Base-by-base conservation (phyloP, 2,329 filamentous ascomycete genomes). In the Fusarium clavum region DNA sequence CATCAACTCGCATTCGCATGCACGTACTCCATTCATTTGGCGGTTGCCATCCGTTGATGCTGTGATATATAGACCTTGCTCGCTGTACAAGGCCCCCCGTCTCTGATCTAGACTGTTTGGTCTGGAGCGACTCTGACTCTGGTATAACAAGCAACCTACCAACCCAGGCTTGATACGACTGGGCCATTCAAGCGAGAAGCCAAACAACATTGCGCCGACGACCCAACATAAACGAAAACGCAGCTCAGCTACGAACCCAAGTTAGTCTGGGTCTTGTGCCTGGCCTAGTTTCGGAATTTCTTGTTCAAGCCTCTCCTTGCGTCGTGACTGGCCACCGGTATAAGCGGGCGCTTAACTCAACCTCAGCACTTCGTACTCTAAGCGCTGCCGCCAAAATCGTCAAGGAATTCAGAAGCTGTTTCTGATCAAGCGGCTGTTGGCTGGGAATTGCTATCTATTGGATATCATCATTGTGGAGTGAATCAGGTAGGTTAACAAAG, bases 21-120 rank as follows among this genome's bases (percentile, higher is more conserved):
- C 49, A 22, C 64, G 11, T 34, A 22, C 64, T 69, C 71, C 75
- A 77, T 74, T 77, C 63, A 70, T 57, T 77, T 77, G 73, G 74
- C 34, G 65, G 71, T 51, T 67, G 64, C 52, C 53, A 51, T 53
- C 52, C 52, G 47, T 63, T 48, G 58, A 67, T 56, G 62, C 60
- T 56, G 62, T 75, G 64, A 64, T 64, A 59, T 64, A 40, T 24
- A 22, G 52, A 40, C 13, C 55, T 57, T 60, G 14, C 44, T 57
- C 67, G 55, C 46, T 69, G 64, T 57, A 60, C 64, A 70, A 71
- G 64, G 57, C 52, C 10, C 38, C 40, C 18, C 63, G 65, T 68
- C 58, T 60, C 38, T 54, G 46, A 45, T 57, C 44, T 47, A 34
- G 49, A 27, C 24, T 29, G n/a, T 27, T 27, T 27, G 18, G 16